Base-by-base conservation (phyloP, 257 asterid species). In the Paraleonurus japonicus region DNA sequence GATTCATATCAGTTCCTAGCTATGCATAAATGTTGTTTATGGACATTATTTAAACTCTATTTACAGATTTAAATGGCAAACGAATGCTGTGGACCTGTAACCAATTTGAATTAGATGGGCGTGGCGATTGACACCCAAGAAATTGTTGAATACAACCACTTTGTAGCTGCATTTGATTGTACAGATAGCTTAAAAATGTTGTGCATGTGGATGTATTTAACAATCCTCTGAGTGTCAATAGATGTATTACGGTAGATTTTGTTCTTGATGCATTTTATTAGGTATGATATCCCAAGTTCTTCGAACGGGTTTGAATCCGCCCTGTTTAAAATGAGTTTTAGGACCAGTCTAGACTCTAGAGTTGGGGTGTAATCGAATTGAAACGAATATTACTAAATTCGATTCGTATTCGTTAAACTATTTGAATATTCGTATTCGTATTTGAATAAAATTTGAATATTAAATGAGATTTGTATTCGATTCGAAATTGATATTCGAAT, bases 11-110 rank as follows among this genome's bases (percentile, higher is more conserved):
- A 22, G 16, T 12, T 62, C 64, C 70, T 71, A 71, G 33, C 41
- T 61, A 23, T 65, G 76, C 63, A 62, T 45, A 23, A 20, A 32
- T 55, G 7, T 26, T 39, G 39, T 55, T 65, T 43, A 51, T 57
- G 15, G 35, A 37, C 7, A 39, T 17, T n/a, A 11, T 45, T 37
- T 26, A 35, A 61, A 32, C 48, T 32, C 9, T 32, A n/a, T 3
- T 60, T 47, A 30, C 45, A 30, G 1, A 28, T 60, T 60, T 15
- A 7, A 26, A 62, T 19, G 10, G 7, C 28, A 62, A 35, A 62
- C 35, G 67, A 61, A 9, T 33, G 50, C 30, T 61, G 30, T 35
- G 28, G 17, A 20, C 5, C 19, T 35, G 2, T 28, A 60, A 30
- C 13, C 27, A 28, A 16, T 16, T n/a, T 12, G 32, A 10, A 22